A percentile compares a stretch with the other conserved stretches of the same genome.
Evolutionary conservation across 305 asterid species (phyloP).

Genomic region (Solanum chacoense): DNA sequence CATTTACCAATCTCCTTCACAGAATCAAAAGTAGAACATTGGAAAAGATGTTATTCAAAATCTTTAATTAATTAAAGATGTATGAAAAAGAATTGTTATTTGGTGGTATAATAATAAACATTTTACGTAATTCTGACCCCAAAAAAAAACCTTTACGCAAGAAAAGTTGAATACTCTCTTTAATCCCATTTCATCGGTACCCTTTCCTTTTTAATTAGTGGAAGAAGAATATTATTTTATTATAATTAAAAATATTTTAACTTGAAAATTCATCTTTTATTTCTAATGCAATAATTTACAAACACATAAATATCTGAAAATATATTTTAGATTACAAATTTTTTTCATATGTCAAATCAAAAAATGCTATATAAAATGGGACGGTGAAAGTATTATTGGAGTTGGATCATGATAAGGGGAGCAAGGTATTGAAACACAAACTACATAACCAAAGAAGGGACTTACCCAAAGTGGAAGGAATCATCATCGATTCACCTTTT

Average conservation of each 20-base stretch:
- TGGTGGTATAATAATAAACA: background rate
- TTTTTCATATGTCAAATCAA: background rate
- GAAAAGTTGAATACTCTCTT: background rate
- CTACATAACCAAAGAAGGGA: background rate
- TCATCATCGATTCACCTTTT: background rate
- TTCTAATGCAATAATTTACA: no score
- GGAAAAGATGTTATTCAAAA: background rate
- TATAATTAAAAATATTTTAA: no score
- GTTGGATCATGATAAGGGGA: background rate
- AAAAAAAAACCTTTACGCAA: no score
- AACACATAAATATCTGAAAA: no score
- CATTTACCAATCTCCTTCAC: no score
- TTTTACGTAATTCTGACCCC: background rate
- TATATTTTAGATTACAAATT: background rate
- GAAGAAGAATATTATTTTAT: background rate
- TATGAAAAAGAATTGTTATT: no score
- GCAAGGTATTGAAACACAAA: background rate
- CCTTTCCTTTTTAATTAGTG: background rate
- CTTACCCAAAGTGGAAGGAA: background rate
- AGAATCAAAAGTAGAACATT: background rate
- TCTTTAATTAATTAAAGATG: background rate
- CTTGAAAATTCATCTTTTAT: background rate
- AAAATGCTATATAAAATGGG: background rate
- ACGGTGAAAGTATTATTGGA: background rate
- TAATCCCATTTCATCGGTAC: background rate